Conservation (phyloP, 768 basidiomycete genomes). For the Lactarius hengduanensis region DNA sequence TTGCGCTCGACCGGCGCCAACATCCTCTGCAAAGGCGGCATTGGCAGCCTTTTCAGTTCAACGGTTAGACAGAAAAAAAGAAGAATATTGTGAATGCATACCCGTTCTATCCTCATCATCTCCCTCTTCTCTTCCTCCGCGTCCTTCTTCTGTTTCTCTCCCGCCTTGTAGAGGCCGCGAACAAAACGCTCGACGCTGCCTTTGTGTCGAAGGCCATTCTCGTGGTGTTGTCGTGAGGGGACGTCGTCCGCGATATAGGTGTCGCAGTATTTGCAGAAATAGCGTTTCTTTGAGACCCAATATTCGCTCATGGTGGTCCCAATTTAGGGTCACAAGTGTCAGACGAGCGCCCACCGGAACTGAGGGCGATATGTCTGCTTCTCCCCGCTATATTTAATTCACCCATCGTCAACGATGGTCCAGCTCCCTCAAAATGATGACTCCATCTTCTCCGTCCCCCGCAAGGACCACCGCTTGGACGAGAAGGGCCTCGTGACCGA, state of each 20-base stretch:
- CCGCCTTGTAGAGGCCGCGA: slow-evolving; percentile 87
- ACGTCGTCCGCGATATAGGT: slow-evolving; percentile 96
- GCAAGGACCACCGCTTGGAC: no score
- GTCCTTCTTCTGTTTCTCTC: slow-evolving; percentile 85
- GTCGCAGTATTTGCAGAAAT: slow-evolving; percentile 96
- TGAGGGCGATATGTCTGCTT: no score
- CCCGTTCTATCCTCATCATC: slow-evolving; percentile 84
- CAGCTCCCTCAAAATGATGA: neutral
- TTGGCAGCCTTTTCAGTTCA: slow-evolving; percentile 59
- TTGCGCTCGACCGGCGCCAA: slow-evolving; percentile 59
- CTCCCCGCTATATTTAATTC: neutral
- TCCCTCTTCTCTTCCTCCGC: slow-evolving; percentile 83
- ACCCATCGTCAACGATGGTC: neutral
- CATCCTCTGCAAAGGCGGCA: slow-evolving; percentile 75
- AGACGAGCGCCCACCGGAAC: neutral
- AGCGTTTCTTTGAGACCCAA: slow-evolving; percentile 91
- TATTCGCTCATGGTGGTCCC: slow-evolving; percentile 71
- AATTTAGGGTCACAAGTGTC: neutral
- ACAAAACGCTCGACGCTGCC: slow-evolving; percentile 94
- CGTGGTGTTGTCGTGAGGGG: slow-evolving; percentile 88
- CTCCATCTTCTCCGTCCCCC: neutral
- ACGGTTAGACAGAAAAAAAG: slow-evolving; percentile 17
- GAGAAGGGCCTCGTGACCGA: neutral
- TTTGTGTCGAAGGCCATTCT: slow-evolving; percentile 90
- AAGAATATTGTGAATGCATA: slow-evolving; percentile 34